Conservation (phyloP, 1,284 basidiomycete genomes). For the Leccinum fallax region DNA sequence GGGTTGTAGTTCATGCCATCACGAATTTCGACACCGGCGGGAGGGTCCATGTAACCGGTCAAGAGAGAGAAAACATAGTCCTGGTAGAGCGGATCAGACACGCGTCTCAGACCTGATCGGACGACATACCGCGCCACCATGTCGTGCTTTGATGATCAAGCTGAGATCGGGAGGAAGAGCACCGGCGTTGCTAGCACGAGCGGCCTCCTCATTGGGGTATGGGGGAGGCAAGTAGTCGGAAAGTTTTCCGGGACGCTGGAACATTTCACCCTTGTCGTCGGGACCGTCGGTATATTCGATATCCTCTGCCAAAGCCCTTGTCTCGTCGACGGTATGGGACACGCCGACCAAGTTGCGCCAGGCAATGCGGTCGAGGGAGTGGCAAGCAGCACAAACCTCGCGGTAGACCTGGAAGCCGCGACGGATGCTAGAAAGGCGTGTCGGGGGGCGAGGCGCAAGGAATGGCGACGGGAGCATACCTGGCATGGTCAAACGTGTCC, state of each 20-base stretch:
- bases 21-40: constrained; percentile 94
- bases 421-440: constrained; percentile 72
- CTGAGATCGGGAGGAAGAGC: constrained; percentile 97
- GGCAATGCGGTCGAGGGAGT: constrained; percentile 98
- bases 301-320: constrained; percentile 92
- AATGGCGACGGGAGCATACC: constrained; percentile 47
- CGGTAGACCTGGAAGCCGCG: constrained; percentile 99
- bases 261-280: constrained; percentile 96
- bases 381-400: constrained; percentile 98
- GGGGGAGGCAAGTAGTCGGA: constrained; percentile 96
- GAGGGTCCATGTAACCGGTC: constrained; percentile 97
- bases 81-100: constrained; percentile 51
- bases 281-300: constrained; percentile 98
- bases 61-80: constrained; percentile 98
- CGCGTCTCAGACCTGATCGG: not conserved
- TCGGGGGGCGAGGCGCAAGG: constrained; percentile 13
- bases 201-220: constrained; percentile 98
- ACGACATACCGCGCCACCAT: constrained; percentile 81
- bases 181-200: constrained; percentile 92
- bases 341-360: constrained; percentile 99
- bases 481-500: constrained; percentile 95
- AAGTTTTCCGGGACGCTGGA: constrained; percentile 96
- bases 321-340: constrained; percentile 94
- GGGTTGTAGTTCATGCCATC: constrained; percentile 99
- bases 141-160: constrained; percentile 97